These are phyloP conservation scores for Endothia cerciana DNA, from an alignment of 2,329 filamentous ascomycete genomes.

Conservation along the genomic window DNA sequence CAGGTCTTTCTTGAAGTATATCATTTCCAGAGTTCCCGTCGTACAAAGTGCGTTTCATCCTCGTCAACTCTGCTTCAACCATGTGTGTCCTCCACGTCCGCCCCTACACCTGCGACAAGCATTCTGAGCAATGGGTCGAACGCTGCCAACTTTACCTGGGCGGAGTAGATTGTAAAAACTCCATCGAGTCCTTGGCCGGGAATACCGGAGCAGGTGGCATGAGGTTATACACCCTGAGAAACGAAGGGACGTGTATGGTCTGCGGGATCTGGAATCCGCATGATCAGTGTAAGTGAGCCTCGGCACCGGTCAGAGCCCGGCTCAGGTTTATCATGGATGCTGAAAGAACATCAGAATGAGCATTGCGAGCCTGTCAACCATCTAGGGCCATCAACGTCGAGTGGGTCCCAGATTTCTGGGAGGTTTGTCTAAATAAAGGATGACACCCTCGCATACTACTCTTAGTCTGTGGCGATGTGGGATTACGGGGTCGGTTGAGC, in stretches of 20 bases:
- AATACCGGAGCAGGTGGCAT: constrained; percentile 17
- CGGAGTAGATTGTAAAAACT: constrained; percentile 17
- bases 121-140: constrained; percentile 7
- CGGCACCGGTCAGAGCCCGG: neutral
- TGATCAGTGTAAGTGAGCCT: constrained; percentile 16
- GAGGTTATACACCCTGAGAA: constrained; percentile 10
- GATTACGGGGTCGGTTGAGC: neutral
- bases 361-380: neutral
- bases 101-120: neutral
- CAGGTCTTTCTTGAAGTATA: neutral
- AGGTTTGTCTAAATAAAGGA: neutral
- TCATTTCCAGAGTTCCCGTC: neutral
- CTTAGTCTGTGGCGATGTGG: neutral
- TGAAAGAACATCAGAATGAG: neutral
- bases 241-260: constrained; percentile 8
- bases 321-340: neutral
- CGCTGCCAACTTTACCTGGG: neutral
- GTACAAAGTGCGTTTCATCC: neutral
- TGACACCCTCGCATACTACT: neutral
- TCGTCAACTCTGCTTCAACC: neutral
- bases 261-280: constrained; percentile 19
- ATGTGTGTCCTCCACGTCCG: constrained; percentile 12
- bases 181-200: constrained; percentile 14
- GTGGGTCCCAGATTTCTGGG: neutral
- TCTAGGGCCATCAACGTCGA: neutral